Percentiles rank a stretch among this genome's conserved stretches.
phyloP scores from a whole-genome alignment of 768 basidiomycete species.

The Trametes gibbosa region DNA sequence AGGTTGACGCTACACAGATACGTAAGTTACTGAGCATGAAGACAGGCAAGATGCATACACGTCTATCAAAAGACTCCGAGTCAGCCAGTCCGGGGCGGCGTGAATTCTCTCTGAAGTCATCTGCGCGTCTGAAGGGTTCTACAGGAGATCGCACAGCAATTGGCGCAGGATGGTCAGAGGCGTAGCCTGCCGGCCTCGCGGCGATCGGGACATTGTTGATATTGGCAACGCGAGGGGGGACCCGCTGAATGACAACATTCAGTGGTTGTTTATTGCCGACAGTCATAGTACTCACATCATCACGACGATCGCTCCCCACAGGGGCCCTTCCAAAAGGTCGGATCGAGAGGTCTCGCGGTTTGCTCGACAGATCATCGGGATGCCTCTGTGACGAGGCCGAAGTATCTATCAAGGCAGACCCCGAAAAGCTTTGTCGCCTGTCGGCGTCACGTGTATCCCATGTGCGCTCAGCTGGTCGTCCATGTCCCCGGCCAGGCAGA shows the following conservation, averaged over 20 bases:
- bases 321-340: background rate
- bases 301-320: background rate
- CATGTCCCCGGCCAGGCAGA: background rate
- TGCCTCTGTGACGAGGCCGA: background rate
- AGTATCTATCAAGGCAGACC: background rate
- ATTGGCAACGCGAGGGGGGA: constrained; percentile 7
- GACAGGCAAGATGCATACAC: background rate
- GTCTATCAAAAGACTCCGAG: background rate
- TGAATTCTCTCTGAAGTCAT: background rate
- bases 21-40: background rate
- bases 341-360: background rate
- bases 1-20: background rate
- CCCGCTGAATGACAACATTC: background rate
- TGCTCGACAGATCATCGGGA: background rate
- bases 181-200: background rate
- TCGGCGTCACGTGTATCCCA: constrained; percentile 8
- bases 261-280: background rate
- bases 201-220: constrained; percentile 17
- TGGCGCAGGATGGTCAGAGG: background rate
- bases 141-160: background rate
- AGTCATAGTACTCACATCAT: background rate
- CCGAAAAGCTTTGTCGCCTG: background rate
- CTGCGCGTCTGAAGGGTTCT: background rate
- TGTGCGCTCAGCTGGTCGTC: background rate
- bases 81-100: background rate